Evolutionary conservation across 495 filamentous ascomycete species (phyloP), one percentile per base, ranked within the genome.

Genomic region (Penicillium macrosclerotiorum): DNA sequence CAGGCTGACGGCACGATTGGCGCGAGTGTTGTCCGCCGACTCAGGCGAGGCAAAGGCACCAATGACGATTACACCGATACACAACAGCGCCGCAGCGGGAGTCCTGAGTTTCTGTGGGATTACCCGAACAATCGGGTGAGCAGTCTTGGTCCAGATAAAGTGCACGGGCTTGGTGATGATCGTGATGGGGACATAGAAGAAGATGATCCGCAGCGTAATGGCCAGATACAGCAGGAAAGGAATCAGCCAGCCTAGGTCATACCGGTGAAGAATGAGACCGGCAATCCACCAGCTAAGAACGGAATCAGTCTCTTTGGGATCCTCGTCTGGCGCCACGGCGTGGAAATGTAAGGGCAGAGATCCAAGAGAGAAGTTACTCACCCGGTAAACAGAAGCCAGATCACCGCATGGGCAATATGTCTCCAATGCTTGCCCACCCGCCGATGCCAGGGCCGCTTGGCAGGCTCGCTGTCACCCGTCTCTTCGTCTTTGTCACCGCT

Each of bases 201-300:
- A 83, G 50, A 94, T 54, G 33, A 94, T 63, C 4, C 90, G 83
- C 46, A 94, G 63, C 6, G 78, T 79, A 53, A 95, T 83, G 43
- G 69, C 78, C 29, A 95, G 79, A 64, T 83, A 96, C 12, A 96
- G 46, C 29, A 96, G 76, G 66, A 91, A 90, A 6, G 90, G 89
- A 24, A 90, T 80, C 52, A 95, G 52, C 90, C 90, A 96, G 44
- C 84, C 84, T 55, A 80, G 77, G 58, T 89, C 84, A 54, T 84
- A 51, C 14, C 84, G 80, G 60, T 87, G 86, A 32, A 84, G 71
- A 46, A 91, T 71, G 14, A 95, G 74, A 30, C 86, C 82, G 32
- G 83, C 85, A 45, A 93, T 90, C 89, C 88, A 95, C 90, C 90
- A 95, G 40, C 88, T 90, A 55, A 26, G 31, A 33, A 17, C 11